phyloP scores from a whole-genome alignment of 2,329 filamentous ascomycete genomes.

The Xylariales sp. region DNA sequence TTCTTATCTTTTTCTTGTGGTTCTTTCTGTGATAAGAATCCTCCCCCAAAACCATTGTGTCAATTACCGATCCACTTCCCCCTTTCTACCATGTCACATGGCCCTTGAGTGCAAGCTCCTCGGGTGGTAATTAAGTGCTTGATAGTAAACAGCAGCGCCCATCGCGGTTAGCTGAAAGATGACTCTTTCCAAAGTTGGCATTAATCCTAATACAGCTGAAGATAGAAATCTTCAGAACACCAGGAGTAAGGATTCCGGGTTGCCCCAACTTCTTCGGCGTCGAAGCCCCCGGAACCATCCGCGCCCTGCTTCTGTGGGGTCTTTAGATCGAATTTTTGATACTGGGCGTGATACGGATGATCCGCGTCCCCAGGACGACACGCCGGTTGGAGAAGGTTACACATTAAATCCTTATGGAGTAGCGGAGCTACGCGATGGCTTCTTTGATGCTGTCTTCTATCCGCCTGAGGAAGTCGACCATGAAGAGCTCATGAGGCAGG shows the following conservation, averaged over 20 bases:
- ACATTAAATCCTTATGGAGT: constrained; percentile 36
- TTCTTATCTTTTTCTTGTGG: too few relatives aligned
- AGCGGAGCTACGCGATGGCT: constrained; percentile 38
- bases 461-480: constrained; percentile 32
- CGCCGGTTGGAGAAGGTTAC: constrained; percentile 18
- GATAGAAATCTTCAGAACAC: too few relatives aligned
- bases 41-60: too few relatives aligned
- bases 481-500: constrained; percentile 34
- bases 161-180: too few relatives aligned
- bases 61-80: too few relatives aligned
- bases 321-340: constrained; percentile 22
- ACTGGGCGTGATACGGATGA: constrained; percentile 15
- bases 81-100: too few relatives aligned
- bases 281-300: constrained; percentile 13
- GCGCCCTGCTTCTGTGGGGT: constrained; percentile 18
- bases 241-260: not conserved
- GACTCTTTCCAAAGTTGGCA: not conserved
- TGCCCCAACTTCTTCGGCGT: constrained; percentile 16
- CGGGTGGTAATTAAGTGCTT: too few relatives aligned
- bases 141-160: too few relatives aligned
- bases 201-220: not conserved
- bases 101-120: too few relatives aligned
- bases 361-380: constrained; percentile 10
- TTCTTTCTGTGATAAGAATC: too few relatives aligned
- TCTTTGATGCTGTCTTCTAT: constrained; percentile 45